Evolutionary conservation across 1,284 basidiomycete genomes (phyloP).

Genomic region (Trichosporon sp.): DNA sequence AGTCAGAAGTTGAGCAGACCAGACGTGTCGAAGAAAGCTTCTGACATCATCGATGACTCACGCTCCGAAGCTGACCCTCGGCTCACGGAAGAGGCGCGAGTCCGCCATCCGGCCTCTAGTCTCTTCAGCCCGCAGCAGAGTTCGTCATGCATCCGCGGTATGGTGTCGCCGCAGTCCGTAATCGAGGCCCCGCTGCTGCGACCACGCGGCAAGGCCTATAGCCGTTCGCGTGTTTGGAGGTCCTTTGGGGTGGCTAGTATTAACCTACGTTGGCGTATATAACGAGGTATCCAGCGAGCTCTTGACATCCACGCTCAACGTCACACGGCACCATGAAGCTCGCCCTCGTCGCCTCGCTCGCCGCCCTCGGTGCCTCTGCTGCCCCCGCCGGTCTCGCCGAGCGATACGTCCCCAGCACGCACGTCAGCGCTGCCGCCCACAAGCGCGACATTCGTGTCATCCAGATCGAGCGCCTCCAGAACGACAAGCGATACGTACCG

Average conservation of each 20-base stretch:
- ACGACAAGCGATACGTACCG: neutral
- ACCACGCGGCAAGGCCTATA: neutral
- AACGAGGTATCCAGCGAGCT: neutral
- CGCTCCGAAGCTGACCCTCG: too few species aligned
- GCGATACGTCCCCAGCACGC: neutral
- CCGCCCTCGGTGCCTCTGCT: neutral
- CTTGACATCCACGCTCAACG: neutral
- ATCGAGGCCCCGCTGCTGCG: too few species aligned
- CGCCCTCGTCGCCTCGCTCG: neutral
- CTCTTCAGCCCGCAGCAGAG: too few species aligned
- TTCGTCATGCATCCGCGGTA: too few species aligned
- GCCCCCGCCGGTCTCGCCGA: neutral
- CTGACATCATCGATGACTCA: too few species aligned
- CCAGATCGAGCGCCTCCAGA: neutral
- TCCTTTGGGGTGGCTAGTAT: too few species aligned
- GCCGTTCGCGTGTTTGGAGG: too few species aligned
- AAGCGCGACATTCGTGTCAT: neutral
- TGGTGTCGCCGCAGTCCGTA: too few species aligned
- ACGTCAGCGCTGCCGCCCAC: neutral
- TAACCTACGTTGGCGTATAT: neutral
- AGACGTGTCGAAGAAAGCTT: too few species aligned
- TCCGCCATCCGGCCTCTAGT: too few species aligned
- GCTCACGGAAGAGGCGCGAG: too few species aligned
- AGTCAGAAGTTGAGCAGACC: neutral
- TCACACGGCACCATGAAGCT: neutral